Base-by-base conservation (phyloP, 2,329 filamentous ascomycete species). In the Arthrobotrys sinensis region DNA sequence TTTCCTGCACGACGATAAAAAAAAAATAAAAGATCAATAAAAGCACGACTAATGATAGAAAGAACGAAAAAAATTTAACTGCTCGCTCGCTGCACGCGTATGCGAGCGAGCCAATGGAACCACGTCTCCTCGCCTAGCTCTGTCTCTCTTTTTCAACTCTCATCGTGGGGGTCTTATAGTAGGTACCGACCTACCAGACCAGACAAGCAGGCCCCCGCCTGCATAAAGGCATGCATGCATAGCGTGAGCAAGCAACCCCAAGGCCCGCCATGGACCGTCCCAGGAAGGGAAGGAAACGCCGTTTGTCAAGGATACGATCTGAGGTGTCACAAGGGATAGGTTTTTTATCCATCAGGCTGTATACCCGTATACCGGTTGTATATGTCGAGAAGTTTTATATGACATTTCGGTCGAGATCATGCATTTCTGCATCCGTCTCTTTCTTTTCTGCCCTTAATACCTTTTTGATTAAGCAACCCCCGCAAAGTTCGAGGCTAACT, bases 91-190 rank as follows among this genome's bases (percentile, higher is more conserved):
- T 80, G 80, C 79, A 79, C 67, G 69, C 53, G 45, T 43, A 68
- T 79, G 69, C 76, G 68, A 73, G 63, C 69, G 62, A 72, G 63
- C 76, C 76, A 79, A 79, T 79, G 65, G 68, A 76, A 76, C 66
- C 64, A 76, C 66, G 66, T 69, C 67, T 68, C 50, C 69, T 79
- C 69, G 66, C 57, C 64, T 72, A 63, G 46, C 46, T 63, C 60
- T 52, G 53, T 69, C 34, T 38, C 12, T 28, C 12, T 79, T 78
- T 78, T 79, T 79, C 69, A 72, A 72, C 69, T 79, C 73, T 69
- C 64, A 53, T 62, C 73, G 73, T 77, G 73, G 73, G 73, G 73
- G 73, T 57, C 32, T 53, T 43, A 52, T 64, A 10, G 40, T 28
- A 65, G 53, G 66, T 70, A 70, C 66, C 66, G 28, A 34, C 45